Evolutionary conservation across 257 asterid genomes (phyloP), one percentile per base, ranked within the genome.

Genomic region (Solanum piurae): DNA sequence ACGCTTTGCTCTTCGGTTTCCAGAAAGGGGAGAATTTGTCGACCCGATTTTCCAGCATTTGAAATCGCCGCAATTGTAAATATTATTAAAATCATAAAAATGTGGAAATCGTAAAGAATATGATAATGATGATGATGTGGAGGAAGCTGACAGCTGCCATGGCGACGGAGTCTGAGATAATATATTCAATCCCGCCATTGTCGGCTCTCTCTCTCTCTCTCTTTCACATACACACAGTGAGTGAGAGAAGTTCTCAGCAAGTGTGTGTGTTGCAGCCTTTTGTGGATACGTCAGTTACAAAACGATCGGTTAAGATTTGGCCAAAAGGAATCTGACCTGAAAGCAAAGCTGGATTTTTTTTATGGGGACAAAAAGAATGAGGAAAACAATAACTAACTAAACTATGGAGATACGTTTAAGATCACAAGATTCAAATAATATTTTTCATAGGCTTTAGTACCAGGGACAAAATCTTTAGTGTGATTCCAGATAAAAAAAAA

Each of bases 141-240:
- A 86, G 3, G 93, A 16, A 86, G 93, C 88, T 71, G 95, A 86
- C 84, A 88, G 91, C 93, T 58, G 87, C 55, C 85, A 44, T 31
- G 94, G 86, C 33, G 77, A 90, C 69, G 92, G 71, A 40, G 94
- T 91, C 90, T 92, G 94, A 87, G 94, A 93, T 60, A 92, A 83
- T 80, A 92, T 91, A 86, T 93, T 93, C 90, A 92, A 85, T 72
- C 91, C 97, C 90, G 96, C 97, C 99, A 94, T 96, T 89, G 92
- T 87, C 92, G 88, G n/a, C 27, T 11, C 31, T 66, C 29, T 49
- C 92, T 66, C 29, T 49, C 92, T 36, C 44, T 44, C 62, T 40
- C 83, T 88, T 62, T 40, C 86, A n/a, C 36, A 55, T 55, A 8
- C 16, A 8, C 16, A 49, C 12, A 82, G 12, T 46, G 44, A 29